These are phyloP conservation scores for Mortierella sp. DNA, from an alignment of 371 early-diverging fungal genomes.

Conservation along the genomic window DNA sequence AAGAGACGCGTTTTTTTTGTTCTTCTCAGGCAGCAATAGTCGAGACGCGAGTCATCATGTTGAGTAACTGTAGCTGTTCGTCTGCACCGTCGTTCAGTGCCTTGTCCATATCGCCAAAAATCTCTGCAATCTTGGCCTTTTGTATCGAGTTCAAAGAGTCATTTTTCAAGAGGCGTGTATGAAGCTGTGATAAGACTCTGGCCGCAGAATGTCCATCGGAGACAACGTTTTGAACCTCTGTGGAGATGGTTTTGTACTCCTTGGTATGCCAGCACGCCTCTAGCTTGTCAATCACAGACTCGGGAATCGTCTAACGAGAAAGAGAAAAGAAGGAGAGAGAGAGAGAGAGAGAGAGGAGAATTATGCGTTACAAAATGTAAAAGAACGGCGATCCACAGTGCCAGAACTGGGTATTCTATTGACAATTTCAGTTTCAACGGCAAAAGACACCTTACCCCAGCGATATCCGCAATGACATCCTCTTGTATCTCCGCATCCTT, in stretches of 20 bases:
- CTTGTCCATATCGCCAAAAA: constrained; percentile 76
- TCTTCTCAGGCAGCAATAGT: constrained; percentile 54
- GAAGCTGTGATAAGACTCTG: constrained; percentile 79
- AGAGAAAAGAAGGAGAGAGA: neutral
- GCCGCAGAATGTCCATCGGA: constrained; percentile 81
- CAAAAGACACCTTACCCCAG: constrained; percentile 86
- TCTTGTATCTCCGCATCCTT: constrained; percentile 61
- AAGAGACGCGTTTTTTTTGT: too few species aligned
- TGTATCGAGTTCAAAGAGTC: constrained; percentile 71
- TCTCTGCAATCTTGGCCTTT: constrained; percentile 72
- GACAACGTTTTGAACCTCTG: constrained; percentile 63
- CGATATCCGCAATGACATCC: constrained; percentile 78
- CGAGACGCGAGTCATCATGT: constrained; percentile 70
- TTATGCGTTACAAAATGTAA: neutral
- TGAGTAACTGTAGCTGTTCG: constrained; percentile 85
- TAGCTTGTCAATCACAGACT: constrained; percentile 64
- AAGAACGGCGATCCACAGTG: too few species aligned
- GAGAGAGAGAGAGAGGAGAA: neutral
- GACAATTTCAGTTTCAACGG: too few species aligned
- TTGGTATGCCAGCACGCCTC: constrained; percentile 60
- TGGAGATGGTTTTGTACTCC: constrained; percentile 58
- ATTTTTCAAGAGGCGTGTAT: constrained; percentile 69
- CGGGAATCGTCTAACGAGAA: constrained; percentile 66
- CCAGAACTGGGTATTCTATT: too few species aligned
- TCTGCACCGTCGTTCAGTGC: constrained; percentile 88